These are phyloP conservation scores for Salvia sclarea DNA, from an alignment of 305 asterid species.

Conservation along the genomic window DNA sequence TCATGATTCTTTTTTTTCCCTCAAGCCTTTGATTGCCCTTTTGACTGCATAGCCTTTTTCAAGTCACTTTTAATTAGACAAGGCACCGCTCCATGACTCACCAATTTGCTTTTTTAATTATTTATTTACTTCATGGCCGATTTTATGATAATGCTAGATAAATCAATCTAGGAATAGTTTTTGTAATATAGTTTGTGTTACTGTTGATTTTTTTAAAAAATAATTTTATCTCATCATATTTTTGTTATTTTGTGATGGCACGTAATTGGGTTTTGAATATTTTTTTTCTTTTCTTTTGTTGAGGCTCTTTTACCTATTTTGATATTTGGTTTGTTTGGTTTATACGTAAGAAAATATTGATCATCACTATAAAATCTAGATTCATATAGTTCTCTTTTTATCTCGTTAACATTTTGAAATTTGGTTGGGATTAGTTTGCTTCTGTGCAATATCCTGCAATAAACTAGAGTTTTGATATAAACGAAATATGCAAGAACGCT, in stretches of 20 bases:
- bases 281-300: too few relatives aligned
- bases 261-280: background rate
- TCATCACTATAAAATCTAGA: too few relatives aligned
- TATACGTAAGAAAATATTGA: too few relatives aligned
- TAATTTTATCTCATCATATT: background rate
- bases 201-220: too few relatives aligned
- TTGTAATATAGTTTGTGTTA: too few relatives aligned
- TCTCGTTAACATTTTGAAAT: too few relatives aligned
- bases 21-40: conserved; percentile 47
- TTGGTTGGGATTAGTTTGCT: too few relatives aligned
- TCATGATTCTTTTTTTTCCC: conserved; percentile 12
- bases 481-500: too few relatives aligned
- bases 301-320: background rate
- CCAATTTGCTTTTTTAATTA: conserved; percentile 13
- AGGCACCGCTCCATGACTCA: conserved; percentile 43
- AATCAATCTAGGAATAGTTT: background rate
- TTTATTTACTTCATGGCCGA: conserved; percentile 26
- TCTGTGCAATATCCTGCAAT: too few relatives aligned
- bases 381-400: too few relatives aligned
- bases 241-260: background rate
- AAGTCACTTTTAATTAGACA: conserved; percentile 44
- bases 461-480: too few relatives aligned
- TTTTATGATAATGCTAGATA: background rate
- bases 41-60: conserved; percentile 62
- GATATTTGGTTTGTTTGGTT: too few relatives aligned